Conservation (phyloP, 768 basidiomycete species). For the Hypsizygus marmoreus region DNA sequence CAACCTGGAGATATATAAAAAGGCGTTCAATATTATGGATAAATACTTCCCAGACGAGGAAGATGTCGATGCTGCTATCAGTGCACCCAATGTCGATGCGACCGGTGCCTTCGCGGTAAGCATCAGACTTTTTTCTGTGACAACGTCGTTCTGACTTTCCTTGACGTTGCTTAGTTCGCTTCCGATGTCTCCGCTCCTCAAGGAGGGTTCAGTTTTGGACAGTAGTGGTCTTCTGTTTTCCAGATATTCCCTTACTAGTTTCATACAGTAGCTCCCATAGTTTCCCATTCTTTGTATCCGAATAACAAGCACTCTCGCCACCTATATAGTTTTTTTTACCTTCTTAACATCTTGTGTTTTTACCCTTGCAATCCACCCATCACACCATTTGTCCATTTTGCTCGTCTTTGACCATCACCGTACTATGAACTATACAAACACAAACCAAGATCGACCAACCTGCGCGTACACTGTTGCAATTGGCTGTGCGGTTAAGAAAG, state of each 20-base stretch:
- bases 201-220: slow-evolving; percentile 95
- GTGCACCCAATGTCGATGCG: slow-evolving; percentile 73
- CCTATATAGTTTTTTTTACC: slow-evolving; percentile 5
- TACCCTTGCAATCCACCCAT: slow-evolving; percentile 13
- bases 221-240: slow-evolving; percentile 40
- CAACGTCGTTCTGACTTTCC: slow-evolving; percentile 10
- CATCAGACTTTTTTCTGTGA: slow-evolving; percentile 18
- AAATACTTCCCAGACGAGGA: slow-evolving; percentile 99
- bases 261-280: slow-evolving; percentile 5
- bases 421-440: background rate
- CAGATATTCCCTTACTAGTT: slow-evolving; percentile 11
- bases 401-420: slow-evolving; percentile 6
- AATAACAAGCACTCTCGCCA: background rate
- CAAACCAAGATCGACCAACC: no score
- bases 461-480: no score
- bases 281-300: background rate
- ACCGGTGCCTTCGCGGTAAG: slow-evolving; percentile 75
- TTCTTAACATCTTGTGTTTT: slow-evolving; percentile 14
- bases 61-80: slow-evolving; percentile 82
- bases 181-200: slow-evolving; percentile 85
- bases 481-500: no score
- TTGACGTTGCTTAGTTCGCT: slow-evolving; percentile 62
- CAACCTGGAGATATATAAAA: slow-evolving; percentile 99
- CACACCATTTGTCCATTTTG: background rate
- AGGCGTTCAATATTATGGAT: slow-evolving; percentile 98